Conservation (phyloP, 2,329 filamentous ascomycete genomes). For the Curvularia eragrostidis region DNA sequence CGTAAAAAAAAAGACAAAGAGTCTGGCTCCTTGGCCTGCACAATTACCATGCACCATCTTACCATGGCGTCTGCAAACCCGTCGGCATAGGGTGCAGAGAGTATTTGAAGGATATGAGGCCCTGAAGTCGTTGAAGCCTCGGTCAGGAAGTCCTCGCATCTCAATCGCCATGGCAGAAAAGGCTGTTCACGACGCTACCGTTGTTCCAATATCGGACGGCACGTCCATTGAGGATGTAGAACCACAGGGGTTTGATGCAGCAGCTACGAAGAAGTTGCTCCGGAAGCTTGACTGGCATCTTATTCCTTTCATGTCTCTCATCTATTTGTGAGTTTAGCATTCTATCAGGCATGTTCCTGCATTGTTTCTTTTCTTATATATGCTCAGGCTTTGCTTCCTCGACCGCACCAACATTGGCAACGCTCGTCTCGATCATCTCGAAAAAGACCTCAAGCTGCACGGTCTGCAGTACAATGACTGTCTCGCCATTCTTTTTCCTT, state of each 20-base stretch:
- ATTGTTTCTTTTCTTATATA: neutral
- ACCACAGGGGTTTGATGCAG: slow-evolving; percentile 45
- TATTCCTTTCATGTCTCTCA: slow-evolving; percentile 65
- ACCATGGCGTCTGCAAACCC: neutral
- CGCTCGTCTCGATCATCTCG: slow-evolving; percentile 49
- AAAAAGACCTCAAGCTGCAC: slow-evolving; percentile 45
- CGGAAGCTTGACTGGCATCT: slow-evolving; percentile 63
- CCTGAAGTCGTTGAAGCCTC: too few relatives aligned
- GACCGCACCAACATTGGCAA: slow-evolving; percentile 54
- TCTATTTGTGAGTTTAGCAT: slow-evolving; percentile 58
- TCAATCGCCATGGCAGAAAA: slow-evolving; percentile 20
- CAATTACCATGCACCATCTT: slow-evolving; percentile 1
- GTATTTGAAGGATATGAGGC: slow-evolving; percentile 1
- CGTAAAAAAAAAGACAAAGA: neutral
- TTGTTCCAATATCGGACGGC: slow-evolving; percentile 15
- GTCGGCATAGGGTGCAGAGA: neutral
- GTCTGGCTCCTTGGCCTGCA: slow-evolving; percentile 14
- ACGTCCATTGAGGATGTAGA: slow-evolving; percentile 32
- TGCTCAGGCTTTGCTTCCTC: slow-evolving; percentile 7
- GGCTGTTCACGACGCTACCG: slow-evolving; percentile 13
- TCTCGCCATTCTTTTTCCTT: slow-evolving; percentile 61
- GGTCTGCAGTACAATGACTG: slow-evolving; percentile 66
- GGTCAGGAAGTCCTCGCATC: neutral
- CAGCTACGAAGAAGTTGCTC: slow-evolving; percentile 59
- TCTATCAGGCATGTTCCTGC: neutral